Percentiles rank a stretch among this genome's conserved stretches.
Conservation (phyloP, 306 rosid species). For the Purshia tridentata region DNA sequence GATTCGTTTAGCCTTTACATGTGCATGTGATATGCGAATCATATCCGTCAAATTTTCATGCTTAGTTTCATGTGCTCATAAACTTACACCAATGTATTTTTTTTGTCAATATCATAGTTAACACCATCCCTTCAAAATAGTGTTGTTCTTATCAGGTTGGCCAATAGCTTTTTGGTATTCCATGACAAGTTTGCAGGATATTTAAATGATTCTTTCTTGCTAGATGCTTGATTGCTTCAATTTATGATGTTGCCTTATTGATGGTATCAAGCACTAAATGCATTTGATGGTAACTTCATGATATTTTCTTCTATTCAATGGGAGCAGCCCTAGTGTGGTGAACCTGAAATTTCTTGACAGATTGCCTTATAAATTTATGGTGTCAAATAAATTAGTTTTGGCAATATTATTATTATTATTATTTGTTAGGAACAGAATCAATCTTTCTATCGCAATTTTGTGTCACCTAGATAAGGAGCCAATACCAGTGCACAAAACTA, state of each 20-base stretch:
- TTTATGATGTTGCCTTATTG: background rate
- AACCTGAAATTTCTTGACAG: background rate
- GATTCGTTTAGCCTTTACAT: conserved; percentile 1
- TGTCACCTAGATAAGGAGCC: background rate
- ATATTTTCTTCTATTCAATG: background rate
- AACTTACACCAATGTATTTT: background rate
- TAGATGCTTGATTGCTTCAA: background rate
- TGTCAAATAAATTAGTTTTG: background rate
- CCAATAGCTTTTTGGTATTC: background rate
- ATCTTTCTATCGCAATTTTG: background rate
- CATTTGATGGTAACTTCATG: background rate
- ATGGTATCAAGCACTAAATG: background rate
- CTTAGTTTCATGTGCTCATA: conserved; percentile 4
- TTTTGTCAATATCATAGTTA: background rate
- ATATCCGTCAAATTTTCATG: background rate
- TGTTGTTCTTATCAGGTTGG: background rate
- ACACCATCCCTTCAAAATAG: background rate
- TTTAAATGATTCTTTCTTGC: background rate
- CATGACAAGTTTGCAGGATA: background rate
- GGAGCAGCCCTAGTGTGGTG: conserved; percentile 9
- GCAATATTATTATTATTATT: background rate
- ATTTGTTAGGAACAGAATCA: conserved; percentile 2
- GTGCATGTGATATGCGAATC: background rate
- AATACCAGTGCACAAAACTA: background rate
- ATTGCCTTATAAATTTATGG: conserved; percentile 6